Evolutionary conservation across 768 basidiomycete genomes (phyloP).

Genomic region (Auriscalpium vulgare): DNA sequence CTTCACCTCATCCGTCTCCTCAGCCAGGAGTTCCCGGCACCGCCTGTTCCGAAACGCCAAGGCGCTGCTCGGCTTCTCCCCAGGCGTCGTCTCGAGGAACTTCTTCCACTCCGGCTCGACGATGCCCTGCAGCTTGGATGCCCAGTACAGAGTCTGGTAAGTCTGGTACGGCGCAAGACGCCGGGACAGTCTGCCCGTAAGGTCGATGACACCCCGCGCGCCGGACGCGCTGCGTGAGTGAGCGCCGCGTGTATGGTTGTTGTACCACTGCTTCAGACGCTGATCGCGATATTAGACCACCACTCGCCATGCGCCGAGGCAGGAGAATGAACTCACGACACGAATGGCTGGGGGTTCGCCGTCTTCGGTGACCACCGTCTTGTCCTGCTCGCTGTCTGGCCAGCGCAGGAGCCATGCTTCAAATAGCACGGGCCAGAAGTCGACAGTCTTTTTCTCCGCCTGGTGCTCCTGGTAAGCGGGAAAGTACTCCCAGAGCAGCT

Average conservation of each 20-base stretch:
- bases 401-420: too few species aligned
- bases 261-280: background rate
- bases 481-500: too few species aligned
- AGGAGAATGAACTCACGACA: too few species aligned
- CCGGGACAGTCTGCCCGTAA: background rate
- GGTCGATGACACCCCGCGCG: background rate
- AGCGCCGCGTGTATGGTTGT: background rate
- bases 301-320: background rate
- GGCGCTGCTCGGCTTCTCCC: background rate
- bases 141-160: background rate
- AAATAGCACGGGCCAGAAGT: too few species aligned
- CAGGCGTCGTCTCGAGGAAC: background rate
- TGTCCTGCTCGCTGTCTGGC: too few species aligned
- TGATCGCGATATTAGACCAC: background rate
- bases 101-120: background rate
- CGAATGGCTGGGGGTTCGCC: too few species aligned
- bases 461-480: too few species aligned
- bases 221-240: background rate
- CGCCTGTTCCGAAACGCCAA: background rate
- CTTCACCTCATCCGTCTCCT: background rate
- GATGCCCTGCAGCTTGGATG: background rate
- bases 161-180: background rate
- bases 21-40: background rate
- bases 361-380: too few species aligned
- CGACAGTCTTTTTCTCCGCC: too few species aligned